Percentiles rank a stretch among this genome's conserved stretches.
phyloP scores from a whole-genome alignment of 768 basidiomycete species.

The Podaxis sp. region DNA sequence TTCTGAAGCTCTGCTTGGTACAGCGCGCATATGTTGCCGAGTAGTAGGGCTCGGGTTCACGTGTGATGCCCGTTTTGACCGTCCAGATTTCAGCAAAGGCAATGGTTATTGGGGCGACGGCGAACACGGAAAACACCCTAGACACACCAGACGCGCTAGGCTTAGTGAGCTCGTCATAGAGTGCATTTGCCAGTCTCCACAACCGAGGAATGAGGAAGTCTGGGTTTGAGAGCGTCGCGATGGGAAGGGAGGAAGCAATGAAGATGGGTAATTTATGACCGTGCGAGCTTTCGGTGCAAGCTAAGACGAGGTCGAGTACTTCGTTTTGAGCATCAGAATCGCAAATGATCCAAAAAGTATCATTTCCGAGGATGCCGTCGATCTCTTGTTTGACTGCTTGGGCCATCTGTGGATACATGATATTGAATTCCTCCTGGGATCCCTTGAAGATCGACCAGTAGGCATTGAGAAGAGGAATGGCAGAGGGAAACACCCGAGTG shows the following conservation, averaged over 20 bases:
- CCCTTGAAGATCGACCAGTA: background rate
- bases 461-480: background rate
- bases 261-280: slow-evolving; percentile 52
- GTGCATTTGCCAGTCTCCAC: slow-evolving; percentile 29
- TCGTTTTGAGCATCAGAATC: background rate
- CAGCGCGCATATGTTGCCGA: slow-evolving; percentile 60
- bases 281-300: slow-evolving; percentile 43
- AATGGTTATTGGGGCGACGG: slow-evolving; percentile 43
- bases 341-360: slow-evolving; percentile 8
- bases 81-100: slow-evolving; percentile 53
- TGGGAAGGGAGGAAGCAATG: slow-evolving; percentile 38
- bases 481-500: slow-evolving; percentile 4
- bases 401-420: slow-evolving; percentile 8
- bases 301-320: slow-evolving; percentile 40
- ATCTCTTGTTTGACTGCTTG: background rate
- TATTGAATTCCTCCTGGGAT: slow-evolving; percentile 6
- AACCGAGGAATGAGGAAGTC: slow-evolving; percentile 32
- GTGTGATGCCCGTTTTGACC: slow-evolving; percentile 38
- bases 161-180: slow-evolving; percentile 32
- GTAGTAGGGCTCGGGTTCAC: slow-evolving; percentile 53
- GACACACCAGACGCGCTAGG: slow-evolving; percentile 15
- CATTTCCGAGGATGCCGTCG: background rate
- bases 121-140: slow-evolving; percentile 69
- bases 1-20: slow-evolving; percentile 31
- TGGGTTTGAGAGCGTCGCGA: slow-evolving; percentile 28